Percentiles rank a stretch among this genome's conserved stretches.
Evolutionary conservation across 1,139 yeast genomes (phyloP).

Genomic region (Scheffersomyces quercinus): DNA sequence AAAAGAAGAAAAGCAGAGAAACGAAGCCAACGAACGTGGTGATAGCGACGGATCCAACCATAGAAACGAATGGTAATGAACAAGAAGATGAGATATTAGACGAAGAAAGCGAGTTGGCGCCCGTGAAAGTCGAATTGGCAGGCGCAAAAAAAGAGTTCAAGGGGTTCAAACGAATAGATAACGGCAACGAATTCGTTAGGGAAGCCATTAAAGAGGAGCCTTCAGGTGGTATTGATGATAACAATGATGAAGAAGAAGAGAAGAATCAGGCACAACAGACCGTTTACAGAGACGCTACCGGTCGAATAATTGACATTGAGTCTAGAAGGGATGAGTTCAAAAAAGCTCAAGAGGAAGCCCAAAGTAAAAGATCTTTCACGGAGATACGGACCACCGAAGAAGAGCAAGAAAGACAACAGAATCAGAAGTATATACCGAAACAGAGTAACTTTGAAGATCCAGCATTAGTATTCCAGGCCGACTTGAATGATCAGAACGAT

Average conservation of each 20-base stretch:
- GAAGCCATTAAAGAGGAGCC: slow-evolving; percentile 1
- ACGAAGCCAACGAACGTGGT: slow-evolving; percentile 10
- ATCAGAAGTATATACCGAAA: slow-evolving; percentile 15
- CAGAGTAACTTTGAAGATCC: slow-evolving; percentile 67
- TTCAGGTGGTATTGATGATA: slow-evolving; percentile 5
- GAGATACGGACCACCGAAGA: slow-evolving; percentile 47
- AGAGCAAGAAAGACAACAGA: slow-evolving; percentile 20
- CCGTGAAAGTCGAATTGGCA: slow-evolving; percentile 20
- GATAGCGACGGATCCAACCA: slow-evolving; percentile 16
- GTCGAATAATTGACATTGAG: slow-evolving; percentile 49
- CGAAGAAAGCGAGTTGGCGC: slow-evolving; percentile 25
- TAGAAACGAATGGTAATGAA: slow-evolving; percentile 10
- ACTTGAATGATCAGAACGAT: slow-evolving; percentile 25
- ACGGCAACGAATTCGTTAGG: slow-evolving; percentile 19
- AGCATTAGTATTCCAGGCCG: slow-evolving; percentile 41
- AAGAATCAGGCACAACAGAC: slow-evolving; percentile 32
- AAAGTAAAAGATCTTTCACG: slow-evolving; percentile 30
- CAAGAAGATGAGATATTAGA: slow-evolving; percentile 15
- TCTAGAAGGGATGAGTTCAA: slow-evolving; percentile 26
- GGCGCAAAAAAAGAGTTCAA: slow-evolving; percentile 14
- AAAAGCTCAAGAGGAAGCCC: slow-evolving; percentile 26
- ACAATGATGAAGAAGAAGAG: slow-evolving; percentile 2
- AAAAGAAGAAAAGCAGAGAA: slow-evolving; percentile 16
- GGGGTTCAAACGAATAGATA: slow-evolving; percentile 43
- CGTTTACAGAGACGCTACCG: slow-evolving; percentile 61